Conservation (phyloP, 306 rosid species). For the Boehmeria nivea region DNA sequence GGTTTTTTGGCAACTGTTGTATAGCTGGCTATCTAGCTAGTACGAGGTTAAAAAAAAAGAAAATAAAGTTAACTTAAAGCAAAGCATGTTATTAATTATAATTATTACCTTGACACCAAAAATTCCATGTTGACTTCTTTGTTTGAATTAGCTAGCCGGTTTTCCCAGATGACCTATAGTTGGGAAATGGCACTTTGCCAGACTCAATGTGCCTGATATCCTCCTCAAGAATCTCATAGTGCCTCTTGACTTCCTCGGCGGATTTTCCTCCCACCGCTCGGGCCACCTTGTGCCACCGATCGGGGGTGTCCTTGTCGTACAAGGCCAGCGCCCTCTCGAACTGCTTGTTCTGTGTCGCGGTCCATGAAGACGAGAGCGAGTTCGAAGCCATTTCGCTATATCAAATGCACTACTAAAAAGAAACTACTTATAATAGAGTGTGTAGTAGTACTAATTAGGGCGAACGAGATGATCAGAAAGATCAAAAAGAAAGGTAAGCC, state of each 20-base stretch:
- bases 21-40: too few species aligned
- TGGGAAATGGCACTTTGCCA: conserved; percentile 58
- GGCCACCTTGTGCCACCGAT: conserved; percentile 79
- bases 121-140: background rate
- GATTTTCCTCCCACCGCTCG: conserved; percentile 58
- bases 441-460: too few species aligned
- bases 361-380: conserved; percentile 52
- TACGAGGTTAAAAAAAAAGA: too few species aligned
- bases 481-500: too few species aligned
- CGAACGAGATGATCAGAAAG: too few species aligned
- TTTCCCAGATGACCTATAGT: conserved; percentile 37
- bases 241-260: conserved; percentile 65
- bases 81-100: background rate
- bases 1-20: too few species aligned
- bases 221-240: conserved; percentile 65
- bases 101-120: too few species aligned
- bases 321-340: conserved; percentile 71
- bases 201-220: conserved; percentile 62
- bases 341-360: conserved; percentile 51
- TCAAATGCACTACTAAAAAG: too few species aligned
- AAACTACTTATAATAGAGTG: too few species aligned
- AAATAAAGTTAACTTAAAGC: too few species aligned
- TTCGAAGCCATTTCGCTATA: conserved; percentile 54
- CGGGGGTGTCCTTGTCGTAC: conserved; percentile 65
- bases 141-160: conserved; percentile 13